A percentile compares a stretch with the other conserved stretches of the same genome.
These are phyloP conservation scores for Tuber microsphaerosporum DNA, from an alignment of 495 filamentous ascomycete species.

Conservation along the genomic window DNA sequence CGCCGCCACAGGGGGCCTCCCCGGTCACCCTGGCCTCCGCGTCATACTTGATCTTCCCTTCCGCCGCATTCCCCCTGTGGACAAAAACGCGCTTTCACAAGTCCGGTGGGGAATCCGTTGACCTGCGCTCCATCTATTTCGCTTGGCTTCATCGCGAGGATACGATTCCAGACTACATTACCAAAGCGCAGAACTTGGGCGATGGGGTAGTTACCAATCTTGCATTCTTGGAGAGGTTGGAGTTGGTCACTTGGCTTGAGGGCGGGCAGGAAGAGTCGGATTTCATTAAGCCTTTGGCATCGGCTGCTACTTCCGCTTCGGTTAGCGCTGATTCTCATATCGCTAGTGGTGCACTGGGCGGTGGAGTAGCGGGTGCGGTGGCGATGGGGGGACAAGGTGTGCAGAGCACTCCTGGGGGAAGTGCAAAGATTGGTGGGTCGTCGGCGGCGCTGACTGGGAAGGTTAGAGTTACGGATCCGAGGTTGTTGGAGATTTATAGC, in stretches of 20 bases:
- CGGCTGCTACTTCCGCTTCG: constrained; percentile 46
- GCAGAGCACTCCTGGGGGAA: constrained; percentile 44
- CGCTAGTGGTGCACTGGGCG: constrained; percentile 3
- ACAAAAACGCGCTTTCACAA: constrained; percentile 77
- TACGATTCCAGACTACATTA: constrained; percentile 81
- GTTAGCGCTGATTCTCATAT: constrained; percentile 38
- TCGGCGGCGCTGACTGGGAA: constrained; percentile 45
- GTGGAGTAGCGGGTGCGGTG: constrained; percentile 42
- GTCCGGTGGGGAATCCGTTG: constrained; percentile 60
- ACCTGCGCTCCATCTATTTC: constrained; percentile 90
- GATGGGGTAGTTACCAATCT: constrained; percentile 72
- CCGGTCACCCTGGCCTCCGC: constrained; percentile 62
- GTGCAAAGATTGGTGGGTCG: constrained; percentile 44
- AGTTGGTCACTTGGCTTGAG: constrained; percentile 86
- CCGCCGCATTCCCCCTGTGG: constrained; percentile 60
- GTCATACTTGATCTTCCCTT: constrained; percentile 70
- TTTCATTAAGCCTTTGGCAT: constrained; percentile 73
- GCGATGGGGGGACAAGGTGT: constrained; percentile 32
- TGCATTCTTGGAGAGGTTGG: constrained; percentile 79
- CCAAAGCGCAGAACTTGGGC: constrained; percentile 69
- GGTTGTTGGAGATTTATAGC: constrained; percentile 79
- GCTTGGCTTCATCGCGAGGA: constrained; percentile 87
- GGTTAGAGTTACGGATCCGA: constrained; percentile 59
- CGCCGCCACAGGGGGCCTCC: constrained; percentile 41
- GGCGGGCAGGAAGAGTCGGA: constrained; percentile 82